These are phyloP conservation scores for Lentinula sp. DNA, from an alignment of 768 basidiomycete genomes.

Conservation along the genomic window DNA sequence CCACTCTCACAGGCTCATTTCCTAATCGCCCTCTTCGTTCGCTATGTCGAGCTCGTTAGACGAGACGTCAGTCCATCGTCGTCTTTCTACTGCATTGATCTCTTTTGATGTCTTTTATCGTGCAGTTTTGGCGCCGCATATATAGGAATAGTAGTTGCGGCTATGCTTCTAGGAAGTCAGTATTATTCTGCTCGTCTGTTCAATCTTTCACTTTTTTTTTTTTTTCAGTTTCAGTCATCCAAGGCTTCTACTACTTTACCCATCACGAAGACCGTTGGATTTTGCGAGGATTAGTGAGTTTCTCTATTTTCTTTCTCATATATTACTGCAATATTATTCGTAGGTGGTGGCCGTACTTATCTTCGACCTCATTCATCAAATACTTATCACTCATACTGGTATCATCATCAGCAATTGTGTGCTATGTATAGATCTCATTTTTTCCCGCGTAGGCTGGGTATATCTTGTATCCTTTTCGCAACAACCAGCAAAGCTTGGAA, in stretches of 20 bases:
- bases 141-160: constrained; percentile 43
- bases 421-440: background rate
- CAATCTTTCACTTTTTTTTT: background rate
- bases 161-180: constrained; percentile 31
- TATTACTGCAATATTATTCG: background rate
- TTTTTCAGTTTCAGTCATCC: constrained; percentile 43
- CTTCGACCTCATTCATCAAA: constrained; percentile 49
- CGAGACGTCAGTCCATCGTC: background rate
- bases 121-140: constrained; percentile 43
- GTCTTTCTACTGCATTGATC: background rate
- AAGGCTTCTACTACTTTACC: constrained; percentile 49
- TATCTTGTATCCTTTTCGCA: constrained; percentile 40
- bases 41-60: background rate
- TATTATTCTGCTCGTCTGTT: background rate
- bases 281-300: constrained; percentile 37
- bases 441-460: constrained; percentile 31
- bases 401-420: constrained; percentile 8
- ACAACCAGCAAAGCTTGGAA: constrained; percentile 17
- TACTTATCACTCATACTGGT: constrained; percentile 47
- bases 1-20: background rate
- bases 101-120: background rate
- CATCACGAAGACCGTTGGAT: constrained; percentile 46
- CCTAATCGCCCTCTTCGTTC: background rate
- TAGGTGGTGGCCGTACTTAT: constrained; percentile 45
- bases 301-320: background rate